A percentile compares a stretch with the other conserved stretches of the same genome.
Evolutionary conservation across 768 basidiomycete species (phyloP).

Genomic region (Crassisporium funariophilum): DNA sequence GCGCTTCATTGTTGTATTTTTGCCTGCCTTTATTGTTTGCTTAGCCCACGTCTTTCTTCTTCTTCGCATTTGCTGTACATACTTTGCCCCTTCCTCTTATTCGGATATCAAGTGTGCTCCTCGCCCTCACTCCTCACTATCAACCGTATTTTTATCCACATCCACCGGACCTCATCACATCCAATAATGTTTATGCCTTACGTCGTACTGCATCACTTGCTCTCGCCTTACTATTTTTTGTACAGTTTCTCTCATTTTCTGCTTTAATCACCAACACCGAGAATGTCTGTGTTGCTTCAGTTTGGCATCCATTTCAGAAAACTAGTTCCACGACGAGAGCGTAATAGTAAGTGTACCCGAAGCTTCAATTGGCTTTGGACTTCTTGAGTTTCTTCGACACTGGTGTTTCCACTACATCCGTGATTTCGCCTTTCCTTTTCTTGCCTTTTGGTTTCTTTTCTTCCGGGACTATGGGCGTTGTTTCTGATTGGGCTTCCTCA

Average conservation of each 20-base stretch:
- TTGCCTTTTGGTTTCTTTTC: slow-evolving; percentile 38
- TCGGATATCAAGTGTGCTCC: slow-evolving; percentile 1
- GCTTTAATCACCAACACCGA: slow-evolving; percentile 3
- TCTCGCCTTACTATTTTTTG: neutral
- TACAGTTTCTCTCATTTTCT: neutral
- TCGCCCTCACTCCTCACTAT: neutral
- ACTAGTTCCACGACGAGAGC: too few species aligned
- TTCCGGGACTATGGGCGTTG: neutral
- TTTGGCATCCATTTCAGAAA: neutral
- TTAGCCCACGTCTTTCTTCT: slow-evolving; percentile 4
- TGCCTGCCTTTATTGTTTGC: slow-evolving; percentile 12
- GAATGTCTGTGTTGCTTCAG: slow-evolving; percentile 4
- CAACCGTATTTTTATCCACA: neutral
- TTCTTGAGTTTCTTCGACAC: slow-evolving; percentile 54
- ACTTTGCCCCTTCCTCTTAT: slow-evolving; percentile 6
- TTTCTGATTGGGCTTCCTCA: slow-evolving; percentile 2
- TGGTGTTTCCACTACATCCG: slow-evolving; percentile 15
- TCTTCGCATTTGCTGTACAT: slow-evolving; percentile 4
- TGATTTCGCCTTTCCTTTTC: slow-evolving; percentile 43
- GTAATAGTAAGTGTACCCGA: too few species aligned
- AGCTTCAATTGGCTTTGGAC: too few species aligned
- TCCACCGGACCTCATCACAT: too few species aligned
- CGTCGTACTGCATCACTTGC: too few species aligned
- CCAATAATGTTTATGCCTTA: too few species aligned
- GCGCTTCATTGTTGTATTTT: slow-evolving; percentile 9